Evolutionary conservation across 2,329 filamentous ascomycete genomes (phyloP), one percentile per base, ranked within the genome.

Genomic region (Zasmidium citrigriseum): DNA sequence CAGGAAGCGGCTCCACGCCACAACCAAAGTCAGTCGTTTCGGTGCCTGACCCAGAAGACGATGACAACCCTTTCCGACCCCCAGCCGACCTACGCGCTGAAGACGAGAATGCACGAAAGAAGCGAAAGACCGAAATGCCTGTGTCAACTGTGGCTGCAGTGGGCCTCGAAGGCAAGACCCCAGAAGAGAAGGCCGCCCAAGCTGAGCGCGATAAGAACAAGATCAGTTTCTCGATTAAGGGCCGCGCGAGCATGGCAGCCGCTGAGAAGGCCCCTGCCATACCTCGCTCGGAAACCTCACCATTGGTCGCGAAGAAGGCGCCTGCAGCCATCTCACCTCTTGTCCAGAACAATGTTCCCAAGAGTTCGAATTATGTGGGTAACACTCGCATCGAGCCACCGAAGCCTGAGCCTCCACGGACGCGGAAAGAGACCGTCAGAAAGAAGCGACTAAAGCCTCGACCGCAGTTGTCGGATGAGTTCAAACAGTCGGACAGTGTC

Each of bases 181-280:
- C 55, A 21, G 64, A 61, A 41, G 63, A 63, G 27, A 83, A 83
- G 57, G 78, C 83, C 41, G 76, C 57, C 3, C 63, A 67, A 34
- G 62, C 63, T 7, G 70, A 70, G 44, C 63, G 58, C 22, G 62
- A 64, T 18, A 74, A 72, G 59, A 68, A 66, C 44, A 95, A 93
- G 75, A 96, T 97, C 70, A 96, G 91, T 72, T 98, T 98, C 73
- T 91, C 92, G 1, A 91, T 98, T 75, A 97, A 97, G 72, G 84
- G 87, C 10, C 84, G 89, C 45, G 82, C 68, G 16, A 68, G 63
- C 58, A 88, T 88, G 65, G 77, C 81, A 7, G 75, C 81, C 1
- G 65, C 64, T 10, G 68, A 70, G 52, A 69, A 67, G 53, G 46
- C 51, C 25, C 56, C 59, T 10, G 41, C 57, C 22, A 44, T 59